A percentile compares a stretch with the other conserved stretches of the same genome.
Evolutionary conservation across 139 green algal species (phyloP).

Genomic region (Marvania coccoides): DNA sequence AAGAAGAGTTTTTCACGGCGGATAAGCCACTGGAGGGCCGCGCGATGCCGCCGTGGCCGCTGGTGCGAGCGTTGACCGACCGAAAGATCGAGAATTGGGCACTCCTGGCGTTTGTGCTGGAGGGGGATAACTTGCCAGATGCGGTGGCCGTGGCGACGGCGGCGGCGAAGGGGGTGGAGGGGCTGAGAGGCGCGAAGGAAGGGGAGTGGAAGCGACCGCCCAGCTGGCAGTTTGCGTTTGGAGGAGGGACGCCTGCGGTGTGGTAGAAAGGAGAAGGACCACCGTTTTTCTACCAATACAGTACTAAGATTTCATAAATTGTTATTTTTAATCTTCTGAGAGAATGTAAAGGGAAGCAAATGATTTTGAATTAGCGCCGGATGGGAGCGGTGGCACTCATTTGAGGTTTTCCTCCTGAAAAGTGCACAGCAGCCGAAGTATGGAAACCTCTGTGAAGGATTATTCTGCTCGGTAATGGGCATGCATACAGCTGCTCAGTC

Average conservation of each 20-base stretch:
- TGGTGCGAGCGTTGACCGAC: slow-evolving; percentile 20
- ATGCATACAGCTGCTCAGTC: too few relatives aligned
- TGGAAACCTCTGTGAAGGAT: too few relatives aligned
- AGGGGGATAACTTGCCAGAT: slow-evolving; percentile 56
- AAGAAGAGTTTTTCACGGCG: slow-evolving; percentile 17
- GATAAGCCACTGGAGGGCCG: slow-evolving; percentile 23
- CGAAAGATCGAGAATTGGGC: slow-evolving; percentile 3
- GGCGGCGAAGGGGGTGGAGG: background rate
- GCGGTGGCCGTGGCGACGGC: slow-evolving; percentile 24
- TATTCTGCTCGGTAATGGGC: too few relatives aligned
- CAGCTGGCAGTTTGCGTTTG: slow-evolving; percentile 18
- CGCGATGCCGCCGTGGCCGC: slow-evolving; percentile 48
- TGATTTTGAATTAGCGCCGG: too few relatives aligned
- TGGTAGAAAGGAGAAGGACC: too few relatives aligned
- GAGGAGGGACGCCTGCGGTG: background rate
- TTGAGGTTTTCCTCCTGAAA: too few relatives aligned
- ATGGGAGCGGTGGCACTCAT: too few relatives aligned
- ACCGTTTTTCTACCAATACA: too few relatives aligned
- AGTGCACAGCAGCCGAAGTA: too few relatives aligned
- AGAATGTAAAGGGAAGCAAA: too few relatives aligned
- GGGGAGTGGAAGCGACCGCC: slow-evolving; percentile 4
- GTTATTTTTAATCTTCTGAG: too few relatives aligned
- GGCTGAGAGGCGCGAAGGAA: background rate
- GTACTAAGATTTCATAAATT: too few relatives aligned
- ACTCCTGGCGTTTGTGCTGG: slow-evolving; percentile 39